Evolutionary conservation across 495 filamentous ascomycete species (phyloP), one percentile per base, ranked within the genome.

Genomic region (Penicillium simplicissimum): DNA sequence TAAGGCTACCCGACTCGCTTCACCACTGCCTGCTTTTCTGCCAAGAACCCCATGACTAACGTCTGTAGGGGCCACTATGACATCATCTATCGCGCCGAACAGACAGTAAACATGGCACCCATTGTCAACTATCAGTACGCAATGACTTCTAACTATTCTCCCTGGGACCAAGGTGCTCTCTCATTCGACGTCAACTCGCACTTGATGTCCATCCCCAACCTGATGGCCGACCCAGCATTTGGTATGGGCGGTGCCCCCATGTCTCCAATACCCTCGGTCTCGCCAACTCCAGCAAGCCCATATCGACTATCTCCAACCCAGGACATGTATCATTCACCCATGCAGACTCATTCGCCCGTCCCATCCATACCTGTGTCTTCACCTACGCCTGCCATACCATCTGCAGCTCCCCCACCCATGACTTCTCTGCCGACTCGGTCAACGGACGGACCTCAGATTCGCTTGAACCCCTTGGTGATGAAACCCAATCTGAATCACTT

Each of bases 51-150:
- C 34, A 25, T 40, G 23, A 42, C 58, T 61, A 56, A 64, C 59
- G 0, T 33, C 47, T 65, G n/a, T 17, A 90, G 88, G 38, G 92
- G 92, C 55, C 95, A 98, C 74, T 98, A 98, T 71, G 95, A 98
- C 75, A 85, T 98, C 55, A 81, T 98, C 17, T 98, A 98, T 79
- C 90, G 85, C 66, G 67, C 71, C 38, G 82, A 86, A 64, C 78
- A 86, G 53, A 70, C 84, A 43, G 66, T 80, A 34, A 76, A 82
- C 53, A 75, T 81, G 66, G 73, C 79, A 58, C 79, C 82, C 23
- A 65, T 77, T 52, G 77, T 79, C 61, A 79, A 77, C 65, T 71
- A 70, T 61, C 76, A 76, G 65, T 78, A 74, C 62, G 77, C 65
- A 57, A 75, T 80, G 73, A 74, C 78, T 54, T 74, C 77, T 57